A percentile compares a stretch with the other conserved stretches of the same genome.
These are phyloP conservation scores for Lupinus albus DNA, from an alignment of 306 rosid species.

Conservation along the genomic window DNA sequence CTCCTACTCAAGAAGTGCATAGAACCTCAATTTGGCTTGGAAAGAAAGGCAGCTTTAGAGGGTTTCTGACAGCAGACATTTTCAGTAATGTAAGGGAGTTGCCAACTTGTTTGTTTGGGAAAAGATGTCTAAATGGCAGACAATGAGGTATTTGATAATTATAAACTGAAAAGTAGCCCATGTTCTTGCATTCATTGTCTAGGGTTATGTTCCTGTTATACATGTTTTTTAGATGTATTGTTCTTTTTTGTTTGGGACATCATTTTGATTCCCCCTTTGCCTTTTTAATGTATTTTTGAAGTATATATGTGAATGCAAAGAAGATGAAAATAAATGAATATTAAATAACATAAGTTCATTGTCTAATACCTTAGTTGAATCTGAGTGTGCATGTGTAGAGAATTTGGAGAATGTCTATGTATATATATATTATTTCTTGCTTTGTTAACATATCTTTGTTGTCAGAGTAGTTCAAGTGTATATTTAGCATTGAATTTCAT, in stretches of 20 bases:
- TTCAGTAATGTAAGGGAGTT: constrained; percentile 64
- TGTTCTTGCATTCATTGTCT: constrained; percentile 50
- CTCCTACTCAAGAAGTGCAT: neutral
- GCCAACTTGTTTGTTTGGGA: constrained; percentile 70
- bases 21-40: constrained; percentile 16
- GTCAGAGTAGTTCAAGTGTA: constrained; percentile 50
- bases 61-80: constrained; percentile 59
- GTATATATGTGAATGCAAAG: no score
- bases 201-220: neutral
- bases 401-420: constrained; percentile 35
- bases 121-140: constrained; percentile 69
- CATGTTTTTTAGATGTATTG: no score
- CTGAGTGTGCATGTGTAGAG: constrained; percentile 14
- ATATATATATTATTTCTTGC: constrained; percentile 39
- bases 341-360: no score
- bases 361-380: no score
- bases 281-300: no score
- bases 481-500: constrained; percentile 5
- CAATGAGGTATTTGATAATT: constrained; percentile 55
- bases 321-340: no score
- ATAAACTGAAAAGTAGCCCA: constrained; percentile 55
- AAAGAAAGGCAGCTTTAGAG: constrained; percentile 54
- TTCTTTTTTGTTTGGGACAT: no score
- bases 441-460: constrained; percentile 50
- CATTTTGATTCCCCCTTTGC: no score